Base-by-base conservation (phyloP, 345 rosid species). In the Citrus maxima region DNA sequence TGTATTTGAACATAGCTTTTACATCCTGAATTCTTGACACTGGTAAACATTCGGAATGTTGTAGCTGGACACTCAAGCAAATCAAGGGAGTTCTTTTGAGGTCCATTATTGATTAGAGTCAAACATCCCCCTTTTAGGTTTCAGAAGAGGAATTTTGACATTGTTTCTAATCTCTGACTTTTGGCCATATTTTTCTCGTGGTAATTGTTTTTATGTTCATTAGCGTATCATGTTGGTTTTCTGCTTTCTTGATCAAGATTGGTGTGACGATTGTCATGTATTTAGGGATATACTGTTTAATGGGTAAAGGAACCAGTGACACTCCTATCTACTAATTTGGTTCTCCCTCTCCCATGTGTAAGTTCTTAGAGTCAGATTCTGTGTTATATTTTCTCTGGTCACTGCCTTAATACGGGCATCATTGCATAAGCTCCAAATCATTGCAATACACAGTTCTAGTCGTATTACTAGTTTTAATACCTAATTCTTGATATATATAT, bases 11-110 rank as follows among this genome's bases (percentile, higher is more conserved):
- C 3, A 25, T 27, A n/a, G 54, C 58, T 10, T 69, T 55, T 46
- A n/a, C 64, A 27, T 67, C 65, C 74, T 4, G 79, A 67, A 64
- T 71, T 77, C 79, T 77, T 59, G 61, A 30, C n/a, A 72, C 30
- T 77, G 67, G 25, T 24, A 49, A 55, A n/a, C 24, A 38, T 16
- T 67, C 67, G 22, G 21, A 27, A 42, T 34, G 24, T 49, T 75
- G 59, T 2, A 54, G 24, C 40, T 32, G 51, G 34, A 22, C 54
- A 24, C 19, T 46, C 51, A 34, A 67, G 37, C 35, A 19, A 65
- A 19, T 28, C 12, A 28, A 51, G n/a, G 49, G 34, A 64, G 64
- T 34, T 76, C 34, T 76, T 76, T 76, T 67, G 55, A 54, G 63
- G 65, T 51, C 35, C 30, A 27, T 46, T 75, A 9, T 46, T 75